phyloP scores from a whole-genome alignment of 805 yeast genomes.

The Scheffersomyces stipitis region DNA sequence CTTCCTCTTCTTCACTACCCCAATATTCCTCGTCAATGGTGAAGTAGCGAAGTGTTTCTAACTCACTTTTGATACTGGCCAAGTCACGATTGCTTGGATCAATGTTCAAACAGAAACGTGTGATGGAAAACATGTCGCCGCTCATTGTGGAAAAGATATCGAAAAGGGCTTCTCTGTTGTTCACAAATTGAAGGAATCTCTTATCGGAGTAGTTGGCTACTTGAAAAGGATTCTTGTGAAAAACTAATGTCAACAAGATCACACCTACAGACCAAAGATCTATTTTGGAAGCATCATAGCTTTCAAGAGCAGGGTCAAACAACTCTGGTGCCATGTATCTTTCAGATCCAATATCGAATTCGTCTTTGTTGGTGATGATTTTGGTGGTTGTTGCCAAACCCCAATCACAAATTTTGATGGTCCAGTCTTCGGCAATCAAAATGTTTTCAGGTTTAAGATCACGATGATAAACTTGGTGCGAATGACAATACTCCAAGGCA shows the following conservation, averaged over 20 bases:
- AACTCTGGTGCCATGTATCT: conserved; percentile 95
- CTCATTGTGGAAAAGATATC: conserved; percentile 91
- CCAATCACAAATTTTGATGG: conserved; percentile 58
- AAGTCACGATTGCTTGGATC: conserved; percentile 86
- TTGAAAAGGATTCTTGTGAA: conserved; percentile 83
- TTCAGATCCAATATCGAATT: conserved; percentile 84
- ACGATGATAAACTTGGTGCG: conserved; percentile 31
- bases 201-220: conserved; percentile 80
- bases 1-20: conserved; percentile 30
- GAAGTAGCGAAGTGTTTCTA: conserved; percentile 60
- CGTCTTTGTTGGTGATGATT: conserved; percentile 52
- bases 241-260: conserved; percentile 77
- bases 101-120: conserved; percentile 73
- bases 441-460: conserved; percentile 31
- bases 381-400: conserved; percentile 55
- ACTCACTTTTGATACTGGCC: conserved; percentile 55
- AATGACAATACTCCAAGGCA: conserved; percentile 54
- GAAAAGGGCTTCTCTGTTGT: conserved; percentile 83
- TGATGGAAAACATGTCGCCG: conserved; percentile 79
- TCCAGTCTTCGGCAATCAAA: conserved; percentile 44
- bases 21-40: conserved; percentile 73
- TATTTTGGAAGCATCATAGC: conserved; percentile 76
- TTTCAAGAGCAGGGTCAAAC: conserved; percentile 57
- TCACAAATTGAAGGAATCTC: conserved; percentile 79
- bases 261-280: conserved; percentile 92